Base-by-base conservation (phyloP, 805 yeast genomes). In the Priceomyces castillae region DNA sequence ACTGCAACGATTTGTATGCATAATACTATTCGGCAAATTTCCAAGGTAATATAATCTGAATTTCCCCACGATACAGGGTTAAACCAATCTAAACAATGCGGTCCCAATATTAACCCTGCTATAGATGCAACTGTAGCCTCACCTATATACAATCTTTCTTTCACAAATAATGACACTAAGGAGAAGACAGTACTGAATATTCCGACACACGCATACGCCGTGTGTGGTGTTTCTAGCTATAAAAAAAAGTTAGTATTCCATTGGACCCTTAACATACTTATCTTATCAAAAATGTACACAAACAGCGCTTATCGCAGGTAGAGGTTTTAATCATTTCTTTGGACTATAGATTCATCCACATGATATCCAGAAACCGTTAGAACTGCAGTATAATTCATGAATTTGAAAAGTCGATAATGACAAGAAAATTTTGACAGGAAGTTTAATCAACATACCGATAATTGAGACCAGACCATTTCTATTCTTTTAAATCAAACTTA, bases 1-100 rank as follows among this genome's bases (percentile, higher is more conserved):
- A 88, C 95, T 7, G 96, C 96, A 56, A 90, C 92, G 53, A 90
- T 87, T 68, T 90, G 97, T 41, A 90, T 78, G 58, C 92, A 83
- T 54, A 90, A 69, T 2, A 89, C 92, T 12, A 90, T 78, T 42
- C 97, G 75, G 43, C 92, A 82, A 12, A 90, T 72, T 57, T 90
- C 97, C 50, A 89, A 69, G 0, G 97, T 90, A 50, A 90, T 80
- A 41, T 74, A 73, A 61, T 90, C 96, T 1, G 86, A 64, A 57
- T 89, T 84, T 0, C 95, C 95, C 97, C 97, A 90, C 4, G 76
- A 67, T 6, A 78, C 62, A 2, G 97, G 97, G 44, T 82, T 64
- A 57, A 90, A 86, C 95, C 96, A 87, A 44, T 81, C 67, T 26
- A 89, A 65, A 56, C 88, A 84, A 55, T 86, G 88, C 0, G 97